Evolutionary conservation across 1,284 basidiomycete genomes (phyloP).

Genomic region (Cryptococcus jaspeensis): DNA sequence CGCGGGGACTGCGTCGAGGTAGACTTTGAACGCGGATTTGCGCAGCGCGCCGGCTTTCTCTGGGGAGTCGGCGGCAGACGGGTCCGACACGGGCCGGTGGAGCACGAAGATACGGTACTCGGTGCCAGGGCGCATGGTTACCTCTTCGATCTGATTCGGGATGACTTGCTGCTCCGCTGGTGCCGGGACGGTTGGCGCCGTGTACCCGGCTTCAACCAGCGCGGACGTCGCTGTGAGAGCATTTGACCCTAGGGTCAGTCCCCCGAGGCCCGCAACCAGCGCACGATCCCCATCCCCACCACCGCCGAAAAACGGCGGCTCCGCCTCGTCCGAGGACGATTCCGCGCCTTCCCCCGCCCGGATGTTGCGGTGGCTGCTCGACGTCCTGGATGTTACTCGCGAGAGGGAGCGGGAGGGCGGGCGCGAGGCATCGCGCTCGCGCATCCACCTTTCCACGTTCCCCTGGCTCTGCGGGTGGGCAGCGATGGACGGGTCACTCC

Average conservation of each 20-base stretch:
- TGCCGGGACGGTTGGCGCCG: slow-evolving; percentile 18
- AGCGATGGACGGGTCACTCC: too few species aligned
- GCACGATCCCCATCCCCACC: background rate
- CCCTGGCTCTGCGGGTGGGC: too few species aligned
- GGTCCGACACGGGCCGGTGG: slow-evolving; percentile 48
- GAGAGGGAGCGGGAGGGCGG: slow-evolving; percentile 42
- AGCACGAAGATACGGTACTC: slow-evolving; percentile 55
- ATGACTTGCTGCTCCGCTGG: slow-evolving; percentile 23
- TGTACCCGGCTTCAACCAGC: too few species aligned
- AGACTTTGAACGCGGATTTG: slow-evolving; percentile 52
- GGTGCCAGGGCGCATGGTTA: slow-evolving; percentile 55
- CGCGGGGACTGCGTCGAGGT: slow-evolving; percentile 50
- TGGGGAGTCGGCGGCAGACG: slow-evolving; percentile 28
- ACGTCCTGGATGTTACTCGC: slow-evolving; percentile 36
- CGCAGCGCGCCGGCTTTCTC: slow-evolving; percentile 49
- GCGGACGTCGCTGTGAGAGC: too few species aligned
- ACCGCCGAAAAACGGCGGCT: slow-evolving; percentile 27
- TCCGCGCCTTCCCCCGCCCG: slow-evolving; percentile 20
- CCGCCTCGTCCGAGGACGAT: slow-evolving; percentile 39
- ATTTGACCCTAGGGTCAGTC: too few species aligned
- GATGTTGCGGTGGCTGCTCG: slow-evolving; percentile 29
- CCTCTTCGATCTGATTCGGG: slow-evolving; percentile 54
- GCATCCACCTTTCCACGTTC: too few species aligned
- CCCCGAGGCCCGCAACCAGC: too few species aligned
- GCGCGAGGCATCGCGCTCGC: slow-evolving; percentile 22